Percentiles rank a stretch among this genome's conserved stretches.
Conservation (phyloP, 129 eudicot species). For the Saposhnikovia divaricata region DNA sequence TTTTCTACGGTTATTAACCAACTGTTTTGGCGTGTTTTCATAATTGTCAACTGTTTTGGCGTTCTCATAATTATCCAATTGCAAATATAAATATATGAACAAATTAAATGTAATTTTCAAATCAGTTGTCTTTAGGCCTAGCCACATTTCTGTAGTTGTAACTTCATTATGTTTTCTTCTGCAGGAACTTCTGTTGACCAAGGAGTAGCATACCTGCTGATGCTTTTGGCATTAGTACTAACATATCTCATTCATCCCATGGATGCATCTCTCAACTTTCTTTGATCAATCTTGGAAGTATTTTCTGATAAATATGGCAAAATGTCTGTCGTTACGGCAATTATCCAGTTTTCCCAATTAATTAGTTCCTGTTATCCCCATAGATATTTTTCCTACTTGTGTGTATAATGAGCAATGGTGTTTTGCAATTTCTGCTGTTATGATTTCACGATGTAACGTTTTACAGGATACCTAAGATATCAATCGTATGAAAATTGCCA, state of each 20-base stretch:
- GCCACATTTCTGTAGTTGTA: neutral
- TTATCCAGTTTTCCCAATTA: neutral
- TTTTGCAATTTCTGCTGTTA: neutral
- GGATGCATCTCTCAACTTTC: constrained; percentile 37
- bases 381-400: neutral
- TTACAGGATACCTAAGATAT: neutral
- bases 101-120: neutral
- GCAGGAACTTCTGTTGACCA: constrained; percentile 60
- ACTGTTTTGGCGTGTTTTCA: neutral
- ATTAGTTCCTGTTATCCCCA: neutral
- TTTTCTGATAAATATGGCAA: neutral
- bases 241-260: constrained; percentile 62
- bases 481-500: neutral
- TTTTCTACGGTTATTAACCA: neutral
- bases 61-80: neutral
- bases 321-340: neutral
- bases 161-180: neutral
- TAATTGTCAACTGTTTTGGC: neutral
- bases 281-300: constrained; percentile 8
- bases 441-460: neutral
- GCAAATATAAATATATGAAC: neutral
- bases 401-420: neutral
- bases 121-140: neutral
- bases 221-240: constrained; percentile 51
- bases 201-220: constrained; percentile 54